Conservation (phyloP, 108 stramenopile species). For the Pseudonitzschia multistriata region DNA sequence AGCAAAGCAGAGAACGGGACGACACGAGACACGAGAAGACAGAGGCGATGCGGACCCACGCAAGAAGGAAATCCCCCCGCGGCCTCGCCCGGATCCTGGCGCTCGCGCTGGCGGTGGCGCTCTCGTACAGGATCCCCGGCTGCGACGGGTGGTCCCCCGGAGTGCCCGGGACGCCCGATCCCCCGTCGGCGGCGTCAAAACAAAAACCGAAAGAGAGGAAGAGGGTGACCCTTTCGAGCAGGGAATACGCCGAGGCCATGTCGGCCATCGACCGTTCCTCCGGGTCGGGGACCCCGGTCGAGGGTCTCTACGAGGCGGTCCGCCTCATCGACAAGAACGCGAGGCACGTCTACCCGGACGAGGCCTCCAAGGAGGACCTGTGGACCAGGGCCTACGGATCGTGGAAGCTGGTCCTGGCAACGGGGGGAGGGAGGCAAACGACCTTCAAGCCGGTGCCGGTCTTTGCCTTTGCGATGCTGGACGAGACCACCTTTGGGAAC, state of each 20-base stretch:
- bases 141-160: no score
- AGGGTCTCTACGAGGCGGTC: conserved; percentile 53
- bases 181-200: no score
- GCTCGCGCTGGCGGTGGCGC: no score
- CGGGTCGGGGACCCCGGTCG: conserved; percentile 29
- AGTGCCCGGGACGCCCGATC: no score
- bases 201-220: neutral
- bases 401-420: conserved; percentile 60
- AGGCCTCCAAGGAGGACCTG: conserved; percentile 37
- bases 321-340: conserved; percentile 61
- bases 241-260: conserved; percentile 42
- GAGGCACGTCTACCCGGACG: conserved; percentile 46
- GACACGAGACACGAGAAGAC: no score
- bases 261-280: conserved; percentile 50
- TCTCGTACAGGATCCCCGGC: no score
- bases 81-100: no score
- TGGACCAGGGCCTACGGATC: conserved; percentile 59
- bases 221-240: neutral
- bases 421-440: conserved; percentile 45
- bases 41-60: no score
- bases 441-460: conserved; percentile 62
- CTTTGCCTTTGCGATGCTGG: conserved; percentile 67
- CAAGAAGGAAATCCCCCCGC: no score
- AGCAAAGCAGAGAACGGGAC: no score
- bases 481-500: conserved; percentile 60